Percentiles rank a stretch among this genome's conserved stretches.
These are phyloP conservation scores for Pelargonium nanum DNA, from an alignment of 345 rosid genomes.

Conservation along the genomic window DNA sequence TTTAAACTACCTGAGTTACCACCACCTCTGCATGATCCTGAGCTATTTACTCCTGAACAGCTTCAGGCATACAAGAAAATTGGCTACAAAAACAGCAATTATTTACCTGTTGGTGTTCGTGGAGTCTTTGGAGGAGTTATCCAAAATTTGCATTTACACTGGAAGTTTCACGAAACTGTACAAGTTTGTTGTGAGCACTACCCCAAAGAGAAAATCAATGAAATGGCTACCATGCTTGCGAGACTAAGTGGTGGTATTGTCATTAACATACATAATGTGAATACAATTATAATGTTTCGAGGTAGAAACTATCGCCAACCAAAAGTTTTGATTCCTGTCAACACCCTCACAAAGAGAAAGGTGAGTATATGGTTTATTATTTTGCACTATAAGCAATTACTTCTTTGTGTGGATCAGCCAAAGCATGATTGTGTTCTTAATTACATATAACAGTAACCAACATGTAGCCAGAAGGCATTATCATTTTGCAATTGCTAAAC, in stretches of 20 bases:
- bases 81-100: constrained; percentile 80
- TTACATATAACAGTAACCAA: background rate
- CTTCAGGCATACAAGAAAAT: constrained; percentile 77
- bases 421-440: background rate
- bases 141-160: constrained; percentile 95
- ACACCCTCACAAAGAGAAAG: constrained; percentile 94
- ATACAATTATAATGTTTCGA: constrained; percentile 92
- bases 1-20: constrained; percentile 89
- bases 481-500: background rate
- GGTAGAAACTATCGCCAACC: constrained; percentile 98
- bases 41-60: constrained; percentile 77
- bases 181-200: constrained; percentile 95
- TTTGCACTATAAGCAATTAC: background rate
- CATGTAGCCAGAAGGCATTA: background rate
- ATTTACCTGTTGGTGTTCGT: constrained; percentile 95
- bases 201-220: constrained; percentile 86
- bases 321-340: constrained; percentile 80
- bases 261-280: constrained; percentile 71
- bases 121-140: constrained; percentile 99
- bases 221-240: constrained; percentile 86
- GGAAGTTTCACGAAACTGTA: constrained; percentile 98
- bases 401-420: background rate
- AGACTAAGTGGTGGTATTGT: constrained; percentile 90
- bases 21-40: constrained; percentile 79
- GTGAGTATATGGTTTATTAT: constrained; percentile 21